These are phyloP conservation scores for Phytophthora sp. DNA, from an alignment of 352 stramenopile genomes.

Conservation along the genomic window DNA sequence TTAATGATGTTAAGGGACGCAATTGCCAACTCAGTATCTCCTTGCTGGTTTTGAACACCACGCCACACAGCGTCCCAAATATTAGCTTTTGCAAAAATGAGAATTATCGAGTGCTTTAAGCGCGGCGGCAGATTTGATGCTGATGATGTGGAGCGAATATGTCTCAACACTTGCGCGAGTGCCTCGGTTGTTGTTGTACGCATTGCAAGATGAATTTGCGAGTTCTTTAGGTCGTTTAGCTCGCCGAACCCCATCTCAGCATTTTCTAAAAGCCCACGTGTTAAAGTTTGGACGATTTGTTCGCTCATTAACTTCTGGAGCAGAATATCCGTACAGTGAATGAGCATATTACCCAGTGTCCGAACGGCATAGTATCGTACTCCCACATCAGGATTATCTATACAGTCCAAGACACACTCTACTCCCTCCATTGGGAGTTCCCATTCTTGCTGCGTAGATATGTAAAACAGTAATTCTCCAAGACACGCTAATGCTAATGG, in stretches of 20 bases:
- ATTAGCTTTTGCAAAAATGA: conserved; percentile 43
- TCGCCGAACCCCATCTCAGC: not conserved
- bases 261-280: conserved; percentile 36
- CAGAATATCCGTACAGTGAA: conserved; percentile 40
- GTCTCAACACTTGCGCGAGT: conserved; percentile 58
- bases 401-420: conserved; percentile 34
- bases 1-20: conserved; percentile 76
- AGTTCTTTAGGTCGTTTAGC: conserved; percentile 2
- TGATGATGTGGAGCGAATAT: conserved; percentile 44
- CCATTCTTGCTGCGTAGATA: conserved; percentile 61
- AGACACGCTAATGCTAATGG: conserved; percentile 56
- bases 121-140: conserved; percentile 21
- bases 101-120: conserved; percentile 39
- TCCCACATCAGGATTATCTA: conserved; percentile 50
- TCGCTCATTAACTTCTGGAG: conserved; percentile 50
- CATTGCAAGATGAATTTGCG: conserved; percentile 20
- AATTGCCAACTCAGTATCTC: conserved; percentile 39
- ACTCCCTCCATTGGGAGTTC: conserved; percentile 40
- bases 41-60: conserved; percentile 29
- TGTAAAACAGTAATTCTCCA: conserved; percentile 80
- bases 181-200: conserved; percentile 52
- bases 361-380: conserved; percentile 63
- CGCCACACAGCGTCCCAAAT: conserved; percentile 51
- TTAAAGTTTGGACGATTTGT: conserved; percentile 40
- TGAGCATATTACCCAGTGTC: conserved; percentile 71